phyloP scores from a whole-genome alignment of 2,329 filamentous ascomycete genomes.

The Cadophora malorum region DNA sequence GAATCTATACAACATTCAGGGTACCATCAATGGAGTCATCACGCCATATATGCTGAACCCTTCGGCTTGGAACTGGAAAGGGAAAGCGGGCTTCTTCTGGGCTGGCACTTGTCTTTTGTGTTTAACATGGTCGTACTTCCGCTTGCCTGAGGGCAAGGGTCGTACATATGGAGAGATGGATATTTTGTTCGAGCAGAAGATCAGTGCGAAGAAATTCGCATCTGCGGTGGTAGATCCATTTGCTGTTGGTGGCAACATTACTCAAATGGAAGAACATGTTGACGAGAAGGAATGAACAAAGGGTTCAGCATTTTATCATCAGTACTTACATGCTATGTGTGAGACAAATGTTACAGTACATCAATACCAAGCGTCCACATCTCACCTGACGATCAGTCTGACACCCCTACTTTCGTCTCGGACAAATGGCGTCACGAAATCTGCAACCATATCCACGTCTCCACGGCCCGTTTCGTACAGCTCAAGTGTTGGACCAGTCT shows the following conservation, averaged over 20 bases:
- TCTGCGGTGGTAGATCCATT: constrained; percentile 5
- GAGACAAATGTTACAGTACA: background rate
- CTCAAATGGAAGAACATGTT: background rate
- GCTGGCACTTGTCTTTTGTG: constrained; percentile 48
- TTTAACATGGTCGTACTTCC: constrained; percentile 48
- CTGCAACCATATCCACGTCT: constrained; percentile 17
- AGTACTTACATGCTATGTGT: background rate
- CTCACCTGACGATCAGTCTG: background rate
- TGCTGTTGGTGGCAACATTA: background rate
- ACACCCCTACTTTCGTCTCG: constrained; percentile 10
- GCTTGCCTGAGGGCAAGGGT: constrained; percentile 49
- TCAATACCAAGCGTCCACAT: background rate
- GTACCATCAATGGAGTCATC: constrained; percentile 52
- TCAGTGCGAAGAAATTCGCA: constrained; percentile 20
- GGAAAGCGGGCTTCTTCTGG: constrained; percentile 51
- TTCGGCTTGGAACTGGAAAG: constrained; percentile 47
- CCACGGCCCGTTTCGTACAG: constrained; percentile 6
- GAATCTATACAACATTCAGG: constrained; percentile 47
- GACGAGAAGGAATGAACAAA: constrained; percentile 1
- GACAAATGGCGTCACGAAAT: background rate
- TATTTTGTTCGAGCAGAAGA: constrained; percentile 22
- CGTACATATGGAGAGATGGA: constrained; percentile 28
- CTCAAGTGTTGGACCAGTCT: background rate
- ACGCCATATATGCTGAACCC: constrained; percentile 67
- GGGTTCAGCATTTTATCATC: background rate